Base-by-base conservation (phyloP, 768 basidiomycete genomes). In the Russula foetens region DNA sequence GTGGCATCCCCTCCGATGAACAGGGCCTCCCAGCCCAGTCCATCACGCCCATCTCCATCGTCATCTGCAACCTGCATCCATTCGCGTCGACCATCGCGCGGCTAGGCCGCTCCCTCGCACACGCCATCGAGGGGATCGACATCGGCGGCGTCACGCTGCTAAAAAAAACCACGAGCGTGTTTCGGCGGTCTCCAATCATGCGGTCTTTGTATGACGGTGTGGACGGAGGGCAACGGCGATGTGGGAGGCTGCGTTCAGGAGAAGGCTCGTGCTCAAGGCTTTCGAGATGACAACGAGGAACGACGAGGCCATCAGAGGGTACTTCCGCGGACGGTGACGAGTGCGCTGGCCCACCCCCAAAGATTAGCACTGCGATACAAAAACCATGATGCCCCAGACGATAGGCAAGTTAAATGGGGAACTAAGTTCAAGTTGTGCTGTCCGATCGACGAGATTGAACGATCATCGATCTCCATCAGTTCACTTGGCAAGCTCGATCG, bases 41-140 rank as follows among this genome's bases (percentile, higher is more conserved):
- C 60, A 98, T 99, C 73, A 83, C 90, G 7, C 90, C 91, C 63
- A 98, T 98, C 75, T 86, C 89, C 58, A 88, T 99, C 76, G 96
- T 99, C 59, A 94, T 97, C 63, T 99, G 97, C 84, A 99, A 99
- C 73, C 85, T 99, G 54, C 98, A 99, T 77, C 97, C 97, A 0
- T 99, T 99, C 77, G 84, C 90, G 33, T 83, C 85, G 23, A 97
- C 95, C 50, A 90, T 96, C 71, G 82, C 95, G 0, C 84, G 86
- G 67, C 90, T 93, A 0, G 83, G 83, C 65, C 95, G 94, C 75
- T 94, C 92, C 12, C 83, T 98, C 61, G 84, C 91, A 3, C 87
- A 88, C 50, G 96, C 96, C 6, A 86, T 98, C 60, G 97, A 99
- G 72, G 97, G 98, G 74, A 89, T 99, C 67, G 97, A 99, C 74